Evolutionary conservation across 2,329 filamentous ascomycete species (phyloP), one percentile per base, ranked within the genome.

Genomic region (Sclerotinia spermophila): DNA sequence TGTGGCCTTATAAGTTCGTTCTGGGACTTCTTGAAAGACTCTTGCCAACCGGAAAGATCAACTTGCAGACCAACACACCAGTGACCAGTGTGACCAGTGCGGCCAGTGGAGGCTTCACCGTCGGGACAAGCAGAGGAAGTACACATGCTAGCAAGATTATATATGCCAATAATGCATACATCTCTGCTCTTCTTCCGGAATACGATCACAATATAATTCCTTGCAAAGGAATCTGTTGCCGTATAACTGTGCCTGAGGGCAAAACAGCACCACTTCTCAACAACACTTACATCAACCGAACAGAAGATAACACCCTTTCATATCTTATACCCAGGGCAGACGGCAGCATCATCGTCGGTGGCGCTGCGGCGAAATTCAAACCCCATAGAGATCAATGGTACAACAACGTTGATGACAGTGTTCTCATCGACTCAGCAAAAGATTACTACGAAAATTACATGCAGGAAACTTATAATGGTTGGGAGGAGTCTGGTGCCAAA

Each of bases 151-250:
- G 81, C 30, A 84, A 83, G 51, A 81, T 92, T 27, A 81, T 92
- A 40, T 83, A 90, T 58, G 89, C 90, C 24, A 91, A 88, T 1
- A 92, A 92, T 74, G 90, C 82, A 21, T 92, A 91, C 78, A 90
- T 89, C 0, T 85, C 87, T 1, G 83, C 85, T 19, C 78, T 92
- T 8, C 80, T 89, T 1, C 88, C 88, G 0, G 78, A 83, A 85
- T 75, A 73, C 55, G 24, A 65, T 13, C 56, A 69, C 71, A 84
- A 86, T 15, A 91, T 92, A 71, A 83, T 90, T 13, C 90, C 90
- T 0, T 87, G 84, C 24, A 81, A 84, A 11, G 84, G 84, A 1
- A 79, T 79, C 3, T 80, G 79, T 35, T 87, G 84, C 59, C 76
- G 73, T 13, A 80, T 81, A 13, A 71, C 66, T 24, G 73, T 72